Conservation (phyloP, 2,329 filamentous ascomycete genomes). For the Colletotrichum cereale region DNA sequence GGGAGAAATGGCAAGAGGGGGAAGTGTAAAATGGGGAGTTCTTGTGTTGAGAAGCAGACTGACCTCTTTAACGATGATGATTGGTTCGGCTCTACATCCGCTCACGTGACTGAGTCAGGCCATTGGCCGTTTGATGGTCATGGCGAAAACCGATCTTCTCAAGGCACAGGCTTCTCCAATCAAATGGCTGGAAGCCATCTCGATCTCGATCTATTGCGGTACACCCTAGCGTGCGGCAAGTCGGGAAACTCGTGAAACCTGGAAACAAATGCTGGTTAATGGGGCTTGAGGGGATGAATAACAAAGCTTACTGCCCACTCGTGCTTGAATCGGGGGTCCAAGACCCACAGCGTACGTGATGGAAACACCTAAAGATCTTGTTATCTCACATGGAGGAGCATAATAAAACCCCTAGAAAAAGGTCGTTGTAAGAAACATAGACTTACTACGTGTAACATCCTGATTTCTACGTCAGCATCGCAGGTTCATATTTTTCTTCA, state of each 20-base stretch:
- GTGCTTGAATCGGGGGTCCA: no score
- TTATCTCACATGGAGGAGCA: slow-evolving; percentile 40
- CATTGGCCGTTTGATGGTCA: not conserved
- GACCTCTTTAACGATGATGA: not conserved
- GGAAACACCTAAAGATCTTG: slow-evolving; percentile 32
- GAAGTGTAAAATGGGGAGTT: not conserved
- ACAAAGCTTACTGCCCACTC: slow-evolving; percentile 53
- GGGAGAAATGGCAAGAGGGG: not conserved
- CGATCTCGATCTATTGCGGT: not conserved
- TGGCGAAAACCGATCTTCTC: not conserved
- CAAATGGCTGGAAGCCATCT: not conserved
- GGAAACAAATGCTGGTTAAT: slow-evolving; percentile 56
- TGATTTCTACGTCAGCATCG: not conserved
- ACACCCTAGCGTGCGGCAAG: not conserved
- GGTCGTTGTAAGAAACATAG: no score
- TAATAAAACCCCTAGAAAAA: no score
- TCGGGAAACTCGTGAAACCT: no score
- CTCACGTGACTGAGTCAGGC: slow-evolving; percentile 7
- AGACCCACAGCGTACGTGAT: no score
- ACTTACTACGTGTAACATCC: no score
- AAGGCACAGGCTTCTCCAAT: slow-evolving; percentile 1
- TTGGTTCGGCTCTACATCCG: slow-evolving; percentile 27
- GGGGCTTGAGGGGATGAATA: slow-evolving; percentile 61
- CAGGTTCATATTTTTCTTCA: not conserved
- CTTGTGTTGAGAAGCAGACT: not conserved